phyloP scores from a whole-genome alignment of 2,329 filamentous ascomycete genomes.

The Trichothecium roseum region DNA sequence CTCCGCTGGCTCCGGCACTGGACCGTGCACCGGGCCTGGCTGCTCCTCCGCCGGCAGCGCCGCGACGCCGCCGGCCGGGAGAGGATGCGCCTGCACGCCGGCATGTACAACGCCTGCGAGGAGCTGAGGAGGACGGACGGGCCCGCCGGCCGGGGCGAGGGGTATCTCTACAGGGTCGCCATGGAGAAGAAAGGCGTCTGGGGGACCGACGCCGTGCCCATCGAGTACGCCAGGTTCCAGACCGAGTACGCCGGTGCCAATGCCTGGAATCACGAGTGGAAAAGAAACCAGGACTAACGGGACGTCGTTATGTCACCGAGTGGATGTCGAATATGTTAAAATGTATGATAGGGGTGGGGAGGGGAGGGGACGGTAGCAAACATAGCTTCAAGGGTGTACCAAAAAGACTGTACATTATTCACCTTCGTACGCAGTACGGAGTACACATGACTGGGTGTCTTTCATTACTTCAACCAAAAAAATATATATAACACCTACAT shows the following conservation, averaged over 20 bases:
- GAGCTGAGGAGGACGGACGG: constrained; percentile 56
- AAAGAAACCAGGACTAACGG: constrained; percentile 32
- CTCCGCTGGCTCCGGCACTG: constrained; percentile 86
- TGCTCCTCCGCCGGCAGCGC: constrained; percentile 63
- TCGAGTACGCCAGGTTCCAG: constrained; percentile 82
- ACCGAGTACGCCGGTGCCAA: constrained; percentile 69
- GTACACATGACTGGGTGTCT: too few relatives aligned
- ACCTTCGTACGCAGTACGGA: too few relatives aligned
- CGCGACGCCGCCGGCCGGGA: constrained; percentile 55
- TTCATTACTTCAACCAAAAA: too few relatives aligned
- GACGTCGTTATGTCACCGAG: too few relatives aligned
- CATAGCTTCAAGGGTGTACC: too few relatives aligned
- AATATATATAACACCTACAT: too few relatives aligned
- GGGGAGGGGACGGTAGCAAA: too few relatives aligned
- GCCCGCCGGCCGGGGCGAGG: constrained; percentile 47
- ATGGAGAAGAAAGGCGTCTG: constrained; percentile 88
- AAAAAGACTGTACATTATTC: too few relatives aligned
- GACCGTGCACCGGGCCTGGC: constrained; percentile 97
- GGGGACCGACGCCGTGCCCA: constrained; percentile 61
- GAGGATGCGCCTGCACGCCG: constrained; percentile 68
- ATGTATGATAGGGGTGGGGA: constrained; percentile 2
- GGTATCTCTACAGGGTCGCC: constrained; percentile 73
- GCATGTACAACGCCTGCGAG: constrained; percentile 80
- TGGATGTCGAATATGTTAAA: too few relatives aligned
- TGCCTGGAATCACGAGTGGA: constrained; percentile 95